Conservation (phyloP, 2,329 filamentous ascomycete species). For the Leptographium radiaticola region DNA sequence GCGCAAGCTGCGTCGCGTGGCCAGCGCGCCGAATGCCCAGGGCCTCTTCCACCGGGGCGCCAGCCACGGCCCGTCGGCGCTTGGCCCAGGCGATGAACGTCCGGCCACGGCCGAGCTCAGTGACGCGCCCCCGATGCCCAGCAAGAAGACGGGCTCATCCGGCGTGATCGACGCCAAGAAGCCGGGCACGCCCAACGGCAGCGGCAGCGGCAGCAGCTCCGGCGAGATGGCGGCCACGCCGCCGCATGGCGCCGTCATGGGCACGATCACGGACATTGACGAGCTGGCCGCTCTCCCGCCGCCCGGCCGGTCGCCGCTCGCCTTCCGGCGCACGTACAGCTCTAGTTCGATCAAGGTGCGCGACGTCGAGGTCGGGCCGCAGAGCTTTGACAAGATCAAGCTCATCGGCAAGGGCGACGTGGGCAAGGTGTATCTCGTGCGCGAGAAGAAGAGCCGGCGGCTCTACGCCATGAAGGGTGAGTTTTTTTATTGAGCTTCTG, state of each 20-base stretch:
- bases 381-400: constrained; percentile 99
- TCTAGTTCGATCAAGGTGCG: constrained; percentile 98
- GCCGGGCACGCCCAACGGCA: constrained; percentile 15
- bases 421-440: constrained; percentile 92
- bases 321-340: constrained; percentile 91
- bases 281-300: constrained; percentile 50
- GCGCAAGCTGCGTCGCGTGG: constrained; percentile 81
- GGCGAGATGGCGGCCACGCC: constrained; percentile 21
- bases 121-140: constrained; percentile 61
- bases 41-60: constrained; percentile 62
- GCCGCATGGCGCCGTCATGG: constrained; percentile 13
- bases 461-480: constrained; percentile 98
- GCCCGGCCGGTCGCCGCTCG: constrained; percentile 53
- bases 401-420: constrained; percentile 98
- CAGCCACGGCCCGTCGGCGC: constrained; percentile 13
- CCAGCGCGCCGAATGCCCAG: constrained; percentile 93
- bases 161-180: constrained; percentile 30
- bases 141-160: constrained; percentile 35
- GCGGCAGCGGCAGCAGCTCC: constrained; percentile 17
- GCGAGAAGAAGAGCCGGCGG: constrained; percentile 92
- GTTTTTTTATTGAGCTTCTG: constrained; percentile 15
- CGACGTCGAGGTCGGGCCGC: constrained; percentile 87
- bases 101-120: constrained; percentile 77
- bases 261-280: constrained; percentile 31
- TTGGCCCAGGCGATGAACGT: constrained; percentile 37